Evolutionary conservation across 179 eudicot species (phyloP).

Genomic region (Spergularia azorica): DNA sequence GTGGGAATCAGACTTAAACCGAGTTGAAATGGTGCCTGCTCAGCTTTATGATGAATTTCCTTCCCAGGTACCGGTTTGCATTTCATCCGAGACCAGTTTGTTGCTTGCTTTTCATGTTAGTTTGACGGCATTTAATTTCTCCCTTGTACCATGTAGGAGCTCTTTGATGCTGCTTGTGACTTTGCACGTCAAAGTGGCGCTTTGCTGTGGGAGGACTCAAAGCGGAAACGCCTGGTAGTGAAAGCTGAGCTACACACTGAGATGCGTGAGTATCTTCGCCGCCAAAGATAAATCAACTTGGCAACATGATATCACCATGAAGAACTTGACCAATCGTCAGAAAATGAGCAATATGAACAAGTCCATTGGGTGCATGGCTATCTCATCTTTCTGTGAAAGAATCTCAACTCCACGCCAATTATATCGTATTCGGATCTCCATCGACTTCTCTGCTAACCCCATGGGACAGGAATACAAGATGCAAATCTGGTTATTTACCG

Average conservation of each 20-base stretch:
- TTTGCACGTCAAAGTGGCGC: constrained; percentile 80
- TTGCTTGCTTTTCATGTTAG: not conserved
- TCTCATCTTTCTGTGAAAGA: no score
- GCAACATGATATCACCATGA: not conserved
- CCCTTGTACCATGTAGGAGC: constrained; percentile 49
- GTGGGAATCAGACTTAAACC: constrained; percentile 92
- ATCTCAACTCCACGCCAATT: no score
- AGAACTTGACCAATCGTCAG: no score
- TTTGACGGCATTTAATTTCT: not conserved
- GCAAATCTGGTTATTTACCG: no score
- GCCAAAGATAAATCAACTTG: constrained; percentile 33
- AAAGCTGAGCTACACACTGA: constrained; percentile 61
- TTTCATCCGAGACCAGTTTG: not conserved
- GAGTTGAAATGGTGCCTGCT: constrained; percentile 81
- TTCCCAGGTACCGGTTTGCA: constrained; percentile 50
- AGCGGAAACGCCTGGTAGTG: constrained; percentile 68
- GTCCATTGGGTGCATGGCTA: no score
- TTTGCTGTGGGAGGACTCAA: constrained; percentile 75
- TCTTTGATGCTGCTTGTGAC: constrained; percentile 85
- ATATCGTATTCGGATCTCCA: no score
- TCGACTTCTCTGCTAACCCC: no score
- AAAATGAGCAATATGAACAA: no score
- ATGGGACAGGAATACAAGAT: no score
- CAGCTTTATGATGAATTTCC: constrained; percentile 82
- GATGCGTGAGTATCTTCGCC: constrained; percentile 73